Base-by-base conservation (phyloP, 2,329 filamentous ascomycete species). In the Neoascochyta sp. region DNA sequence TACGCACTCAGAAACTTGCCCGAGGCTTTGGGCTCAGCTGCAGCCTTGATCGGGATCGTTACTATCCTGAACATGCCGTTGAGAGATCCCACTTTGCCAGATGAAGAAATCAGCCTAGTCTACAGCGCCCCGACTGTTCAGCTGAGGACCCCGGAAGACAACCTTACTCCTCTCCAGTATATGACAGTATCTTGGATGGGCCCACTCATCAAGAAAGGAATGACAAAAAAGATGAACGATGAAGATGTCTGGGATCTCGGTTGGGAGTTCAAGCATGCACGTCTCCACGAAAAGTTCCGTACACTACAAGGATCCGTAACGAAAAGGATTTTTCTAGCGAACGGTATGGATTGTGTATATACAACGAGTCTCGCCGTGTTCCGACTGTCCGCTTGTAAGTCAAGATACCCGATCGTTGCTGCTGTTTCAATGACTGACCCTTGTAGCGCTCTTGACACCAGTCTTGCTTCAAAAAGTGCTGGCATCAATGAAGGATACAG, bases 101-200 rank as follows among this genome's bases (percentile, higher is more conserved):
- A 56, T 3, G 59, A 71, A 7, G 74, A 72, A 1, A 86, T 89
- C 34, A 78, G 79, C 29, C 62, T 65, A 10, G 69, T 76, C 2
- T 78, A 74, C 30, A 65, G 69, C 11, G 42, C 62, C 4, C 78
- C 84, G 1, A 80, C 73, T 0, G 69, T 65, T 3, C 60, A 70
- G 2, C 65, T 84, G n/a, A 81, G 86, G 16, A 80, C 74, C 26
- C 81, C 88, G 0, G 88, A 95, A 57, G 88, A 95, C 47, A 79
- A 83, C 41, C 59, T 94, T 14, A 83, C 74, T 1, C 68, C 89
- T 1, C 88, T 86, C 75, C 83, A 89, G 45, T 95, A 86, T 64
- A 83, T 90, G 76, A 81, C 78, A 5, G 82, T 94, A 16, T 84
- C 78, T 0, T 95, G 88, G 88, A 81, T 94, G 65, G 68, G 70